Percentiles rank a stretch among this genome's conserved stretches.
Conservation (phyloP, 169 alveolate species). For the Babesia sp. region DNA sequence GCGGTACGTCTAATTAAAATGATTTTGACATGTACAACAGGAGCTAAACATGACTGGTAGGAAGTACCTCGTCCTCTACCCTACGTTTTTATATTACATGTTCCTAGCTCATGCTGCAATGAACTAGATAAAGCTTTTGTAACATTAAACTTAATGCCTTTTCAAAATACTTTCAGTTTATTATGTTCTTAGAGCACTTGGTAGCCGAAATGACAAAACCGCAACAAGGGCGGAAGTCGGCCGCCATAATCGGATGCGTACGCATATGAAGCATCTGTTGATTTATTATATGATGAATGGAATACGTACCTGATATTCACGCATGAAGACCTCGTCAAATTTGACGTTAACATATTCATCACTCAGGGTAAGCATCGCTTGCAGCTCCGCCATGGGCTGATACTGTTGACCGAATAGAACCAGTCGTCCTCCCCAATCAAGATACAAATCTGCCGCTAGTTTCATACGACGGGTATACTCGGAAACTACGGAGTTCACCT, state of each 20-base stretch:
- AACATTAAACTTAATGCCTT: background rate
- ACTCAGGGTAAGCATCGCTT: conserved; percentile 31
- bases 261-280: conserved; percentile 45
- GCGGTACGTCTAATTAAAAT: conserved; percentile 10
- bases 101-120: conserved; percentile 49
- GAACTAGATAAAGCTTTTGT: background rate
- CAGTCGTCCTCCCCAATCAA: conserved; percentile 48
- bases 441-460: conserved; percentile 46
- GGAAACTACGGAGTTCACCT: conserved; percentile 37
- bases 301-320: conserved; percentile 54
- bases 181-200: conserved; percentile 26
- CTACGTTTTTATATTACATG: conserved; percentile 41
- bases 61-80: conserved; percentile 47
- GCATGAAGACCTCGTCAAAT: conserved; percentile 50
- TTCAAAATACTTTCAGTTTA: background rate
- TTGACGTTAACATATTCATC: conserved; percentile 51
- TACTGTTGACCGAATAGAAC: conserved; percentile 62
- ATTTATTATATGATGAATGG: background rate
- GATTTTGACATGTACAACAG: background rate
- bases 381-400: conserved; percentile 55
- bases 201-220: conserved; percentile 62
- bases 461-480: conserved; percentile 24
- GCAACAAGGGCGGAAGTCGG: conserved; percentile 53
- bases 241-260: conserved; percentile 57
- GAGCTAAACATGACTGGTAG: conserved; percentile 35